Conservation (phyloP, 257 asterid genomes). For the Ophiorrhiza pumila region DNA sequence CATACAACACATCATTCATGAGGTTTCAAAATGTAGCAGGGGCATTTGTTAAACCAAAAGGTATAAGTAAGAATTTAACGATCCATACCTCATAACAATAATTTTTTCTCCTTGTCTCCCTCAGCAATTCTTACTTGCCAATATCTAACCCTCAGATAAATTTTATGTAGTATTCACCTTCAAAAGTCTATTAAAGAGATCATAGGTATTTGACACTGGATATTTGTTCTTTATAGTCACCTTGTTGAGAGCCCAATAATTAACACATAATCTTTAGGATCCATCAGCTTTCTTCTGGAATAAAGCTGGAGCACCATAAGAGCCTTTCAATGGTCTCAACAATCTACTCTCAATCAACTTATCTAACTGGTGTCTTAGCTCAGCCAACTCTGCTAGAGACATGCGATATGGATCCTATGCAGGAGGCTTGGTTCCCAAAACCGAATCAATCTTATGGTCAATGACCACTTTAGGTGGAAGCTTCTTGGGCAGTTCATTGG, state of each 20-base stretch:
- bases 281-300: not conserved
- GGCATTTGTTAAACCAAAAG: not conserved
- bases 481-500: not conserved
- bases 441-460: not conserved
- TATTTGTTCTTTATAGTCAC: not conserved
- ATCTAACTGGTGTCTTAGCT: not conserved
- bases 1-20: constrained; percentile 3
- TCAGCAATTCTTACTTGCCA: not conserved
- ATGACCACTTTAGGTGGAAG: not conserved
- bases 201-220: too few species aligned
- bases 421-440: not conserved
- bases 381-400: not conserved
- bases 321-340: not conserved
- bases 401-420: not conserved
- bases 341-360: not conserved
- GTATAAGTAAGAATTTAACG: not conserved
- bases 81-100: not conserved
- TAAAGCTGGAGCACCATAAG: not conserved
- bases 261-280: too few species aligned
- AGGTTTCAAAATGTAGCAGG: not conserved
- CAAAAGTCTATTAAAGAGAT: not conserved
- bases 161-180: not conserved
- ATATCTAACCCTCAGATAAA: not conserved
- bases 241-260: not conserved
- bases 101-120: not conserved